phyloP scores from a whole-genome alignment of 768 basidiomycete species.

The Pleurotus tuoliensis region DNA sequence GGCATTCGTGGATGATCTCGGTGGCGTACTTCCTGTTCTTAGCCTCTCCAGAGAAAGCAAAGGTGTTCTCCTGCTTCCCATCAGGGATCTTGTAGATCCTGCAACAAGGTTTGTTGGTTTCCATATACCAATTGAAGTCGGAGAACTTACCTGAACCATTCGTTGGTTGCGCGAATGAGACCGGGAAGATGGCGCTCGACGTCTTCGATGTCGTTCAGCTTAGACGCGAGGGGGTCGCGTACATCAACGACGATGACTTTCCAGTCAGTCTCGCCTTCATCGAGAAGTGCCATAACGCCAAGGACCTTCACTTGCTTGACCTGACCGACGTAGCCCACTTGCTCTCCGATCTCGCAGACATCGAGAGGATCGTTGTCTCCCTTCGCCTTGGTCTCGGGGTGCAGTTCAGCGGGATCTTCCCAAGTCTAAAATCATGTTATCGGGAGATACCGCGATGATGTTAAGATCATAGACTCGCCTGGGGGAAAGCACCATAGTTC shows the following conservation, averaged over 20 bases:
- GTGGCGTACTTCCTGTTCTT: slow-evolving; percentile 99
- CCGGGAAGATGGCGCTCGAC: slow-evolving; percentile 98
- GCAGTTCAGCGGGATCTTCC: slow-evolving; percentile 86
- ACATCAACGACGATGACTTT: slow-evolving; percentile 99
- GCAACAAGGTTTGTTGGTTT: neutral
- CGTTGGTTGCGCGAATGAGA: slow-evolving; percentile 93
- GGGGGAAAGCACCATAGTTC: slow-evolving; percentile 99
- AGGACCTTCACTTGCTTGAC: slow-evolving; percentile 99
- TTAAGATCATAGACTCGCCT: slow-evolving; percentile 46
- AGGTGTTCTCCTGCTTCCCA: slow-evolving; percentile 95
- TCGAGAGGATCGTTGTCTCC: slow-evolving; percentile 99
- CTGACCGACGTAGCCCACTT: slow-evolving; percentile 94
- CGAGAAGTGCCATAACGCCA: slow-evolving; percentile 98
- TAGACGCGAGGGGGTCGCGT: slow-evolving; percentile 90
- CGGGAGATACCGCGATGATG: neutral
- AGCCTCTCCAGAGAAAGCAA: slow-evolving; percentile 98
- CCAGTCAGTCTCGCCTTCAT: slow-evolving; percentile 99
- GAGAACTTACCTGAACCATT: slow-evolving; percentile 86
- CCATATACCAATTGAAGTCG: neutral
- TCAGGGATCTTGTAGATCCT: slow-evolving; percentile 97
- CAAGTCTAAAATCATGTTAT: slow-evolving; percentile 63
- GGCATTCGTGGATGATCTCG: slow-evolving; percentile 98
- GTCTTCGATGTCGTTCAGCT: slow-evolving; percentile 98
- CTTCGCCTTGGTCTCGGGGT: slow-evolving; percentile 97
- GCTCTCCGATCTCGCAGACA: slow-evolving; percentile 99